phyloP scores from a whole-genome alignment of 2,329 filamentous ascomycete genomes.

The Drechslera avenae region DNA sequence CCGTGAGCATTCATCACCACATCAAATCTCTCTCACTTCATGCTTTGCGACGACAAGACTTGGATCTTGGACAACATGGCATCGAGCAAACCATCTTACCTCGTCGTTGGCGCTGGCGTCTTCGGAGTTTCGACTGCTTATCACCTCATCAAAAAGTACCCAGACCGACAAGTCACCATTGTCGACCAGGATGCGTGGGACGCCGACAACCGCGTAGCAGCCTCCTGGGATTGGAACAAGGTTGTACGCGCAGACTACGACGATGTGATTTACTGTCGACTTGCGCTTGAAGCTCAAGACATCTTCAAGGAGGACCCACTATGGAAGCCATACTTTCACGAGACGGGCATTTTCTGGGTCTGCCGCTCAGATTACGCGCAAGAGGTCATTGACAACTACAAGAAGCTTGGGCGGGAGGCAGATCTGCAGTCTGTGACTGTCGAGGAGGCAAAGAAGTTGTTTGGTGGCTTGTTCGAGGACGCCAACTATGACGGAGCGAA shows the following conservation, averaged over 20 bases:
- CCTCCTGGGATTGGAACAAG: slow-evolving; percentile 76
- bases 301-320: slow-evolving; percentile 64
- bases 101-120: slow-evolving; percentile 46
- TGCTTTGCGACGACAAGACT: slow-evolving; percentile 21
- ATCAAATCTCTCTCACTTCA: slow-evolving; percentile 13
- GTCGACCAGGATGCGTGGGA: slow-evolving; percentile 46
- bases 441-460: slow-evolving; percentile 61
- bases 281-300: slow-evolving; percentile 69
- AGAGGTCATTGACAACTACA: slow-evolving; percentile 57
- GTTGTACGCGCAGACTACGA: slow-evolving; percentile 72
- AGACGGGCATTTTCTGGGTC: slow-evolving; percentile 57
- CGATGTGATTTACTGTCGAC: slow-evolving; percentile 65
- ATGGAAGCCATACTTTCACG: slow-evolving; percentile 59
- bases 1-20: slow-evolving; percentile 12
- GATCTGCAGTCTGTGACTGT: slow-evolving; percentile 53
- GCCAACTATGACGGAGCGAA: slow-evolving; percentile 65
- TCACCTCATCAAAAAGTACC: slow-evolving; percentile 50
- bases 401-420: slow-evolving; percentile 54
- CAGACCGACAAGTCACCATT: slow-evolving; percentile 48
- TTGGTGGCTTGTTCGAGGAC: slow-evolving; percentile 63
- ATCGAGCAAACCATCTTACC: slow-evolving; percentile 36
- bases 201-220: slow-evolving; percentile 54
- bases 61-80: slow-evolving; percentile 32
- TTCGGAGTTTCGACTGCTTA: slow-evolving; percentile 49
- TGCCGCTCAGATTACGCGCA: slow-evolving; percentile 52